Evolutionary conservation across 2,329 filamentous ascomycete genomes (phyloP).

Genomic region (Thelonectria rubi): DNA sequence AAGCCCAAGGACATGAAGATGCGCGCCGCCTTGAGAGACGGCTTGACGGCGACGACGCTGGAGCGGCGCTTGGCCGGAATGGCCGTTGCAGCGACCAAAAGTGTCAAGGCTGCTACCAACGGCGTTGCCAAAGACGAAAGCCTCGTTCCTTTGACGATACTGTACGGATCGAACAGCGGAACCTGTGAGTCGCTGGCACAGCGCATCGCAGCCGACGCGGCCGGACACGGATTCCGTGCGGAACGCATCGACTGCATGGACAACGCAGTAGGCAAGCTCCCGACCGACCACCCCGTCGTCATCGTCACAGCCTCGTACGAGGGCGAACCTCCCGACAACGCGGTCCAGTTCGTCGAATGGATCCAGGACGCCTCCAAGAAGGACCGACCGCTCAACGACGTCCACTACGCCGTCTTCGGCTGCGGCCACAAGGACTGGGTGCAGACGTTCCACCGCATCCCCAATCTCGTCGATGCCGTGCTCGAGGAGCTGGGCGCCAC

Average conservation of each 20-base stretch:
- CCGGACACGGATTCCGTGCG: conserved; percentile 65
- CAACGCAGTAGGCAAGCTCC: conserved; percentile 65
- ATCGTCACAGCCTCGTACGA: conserved; percentile 77
- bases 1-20: conserved; percentile 72
- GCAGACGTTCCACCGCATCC: conserved; percentile 72
- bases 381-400: conserved; percentile 54
- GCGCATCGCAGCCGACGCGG: conserved; percentile 66
- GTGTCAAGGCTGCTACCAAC: conserved; percentile 9
- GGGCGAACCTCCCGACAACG: conserved; percentile 77
- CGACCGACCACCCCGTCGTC: conserved; percentile 67
- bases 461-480: conserved; percentile 65
- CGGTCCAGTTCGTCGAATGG: conserved; percentile 73
- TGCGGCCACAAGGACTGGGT: conserved; percentile 67
- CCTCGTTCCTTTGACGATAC: conserved; percentile 64
- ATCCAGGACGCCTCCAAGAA: conserved; percentile 60
- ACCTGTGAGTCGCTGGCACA: conserved; percentile 77
- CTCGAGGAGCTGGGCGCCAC: conserved; percentile 50
- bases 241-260: conserved; percentile 65
- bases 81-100: conserved; percentile 28
- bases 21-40: conserved; percentile 61
- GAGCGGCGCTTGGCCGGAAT: conserved; percentile 54
- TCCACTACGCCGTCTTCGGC: conserved; percentile 74
- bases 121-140: conserved; percentile 16
- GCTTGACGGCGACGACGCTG: conserved; percentile 54
- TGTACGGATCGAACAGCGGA: conserved; percentile 77